Evolutionary conservation across 768 basidiomycete genomes (phyloP).

Genomic region (Podaxis sp.): DNA sequence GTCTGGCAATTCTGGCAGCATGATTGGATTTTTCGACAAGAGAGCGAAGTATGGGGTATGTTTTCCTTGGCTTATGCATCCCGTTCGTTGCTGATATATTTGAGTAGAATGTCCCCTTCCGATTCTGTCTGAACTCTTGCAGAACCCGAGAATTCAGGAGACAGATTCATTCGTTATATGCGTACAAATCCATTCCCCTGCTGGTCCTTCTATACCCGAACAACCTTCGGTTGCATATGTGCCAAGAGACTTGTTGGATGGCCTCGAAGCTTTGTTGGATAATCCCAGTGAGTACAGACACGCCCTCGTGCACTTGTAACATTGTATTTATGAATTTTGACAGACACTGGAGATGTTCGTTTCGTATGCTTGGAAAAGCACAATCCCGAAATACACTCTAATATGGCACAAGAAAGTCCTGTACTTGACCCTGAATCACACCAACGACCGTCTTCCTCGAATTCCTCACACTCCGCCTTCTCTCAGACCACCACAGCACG

Average conservation of each 20-base stretch:
- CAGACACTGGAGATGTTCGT: slow-evolving; percentile 72
- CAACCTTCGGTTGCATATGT: slow-evolving; percentile 63
- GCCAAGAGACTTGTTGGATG: slow-evolving; percentile 62
- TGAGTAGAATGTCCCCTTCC: slow-evolving; percentile 59
- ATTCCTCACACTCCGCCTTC: slow-evolving; percentile 38
- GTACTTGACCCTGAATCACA: slow-evolving; percentile 7
- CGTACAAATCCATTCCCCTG: slow-evolving; percentile 66
- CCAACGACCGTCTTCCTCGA: slow-evolving; percentile 35
- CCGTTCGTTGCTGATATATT: not conserved
- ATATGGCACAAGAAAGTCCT: not conserved
- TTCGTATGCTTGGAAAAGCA: slow-evolving; percentile 67
- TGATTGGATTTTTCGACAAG: slow-evolving; percentile 67
- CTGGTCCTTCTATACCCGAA: slow-evolving; percentile 56
- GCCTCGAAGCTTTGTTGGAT: slow-evolving; percentile 67
- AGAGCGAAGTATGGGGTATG: slow-evolving; percentile 73
- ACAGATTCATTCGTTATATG: slow-evolving; percentile 71
- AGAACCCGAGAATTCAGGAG: slow-evolving; percentile 51
- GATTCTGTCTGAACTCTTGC: slow-evolving; percentile 51
- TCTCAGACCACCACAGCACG: slow-evolving; percentile 48
- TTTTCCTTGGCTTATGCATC: not conserved
- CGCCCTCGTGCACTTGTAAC: not conserved
- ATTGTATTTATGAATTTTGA: not conserved
- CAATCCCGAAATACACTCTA: slow-evolving; percentile 22
- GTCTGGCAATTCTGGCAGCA: slow-evolving; percentile 70
- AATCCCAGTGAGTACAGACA: slow-evolving; percentile 50